These are phyloP conservation scores for Calonectria hongkongensis DNA, from an alignment of 2,329 filamentous ascomycete genomes.

Conservation along the genomic window DNA sequence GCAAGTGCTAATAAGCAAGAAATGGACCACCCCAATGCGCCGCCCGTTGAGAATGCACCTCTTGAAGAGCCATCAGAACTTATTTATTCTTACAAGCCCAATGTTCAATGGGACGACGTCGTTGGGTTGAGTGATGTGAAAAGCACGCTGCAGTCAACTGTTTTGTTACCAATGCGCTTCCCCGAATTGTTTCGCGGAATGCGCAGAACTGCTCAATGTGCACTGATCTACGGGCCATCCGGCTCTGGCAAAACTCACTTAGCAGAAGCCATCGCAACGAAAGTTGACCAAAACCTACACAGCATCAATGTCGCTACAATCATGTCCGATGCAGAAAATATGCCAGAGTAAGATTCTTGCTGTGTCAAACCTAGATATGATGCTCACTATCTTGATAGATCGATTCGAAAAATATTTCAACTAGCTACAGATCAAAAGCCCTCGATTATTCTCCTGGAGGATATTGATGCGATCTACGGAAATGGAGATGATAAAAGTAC, in stretches of 20 bases:
- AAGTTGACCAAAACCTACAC: conserved; percentile 28
- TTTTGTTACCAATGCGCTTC: conserved; percentile 35
- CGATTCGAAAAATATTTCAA: conserved; percentile 27
- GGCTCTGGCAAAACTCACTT: conserved; percentile 38
- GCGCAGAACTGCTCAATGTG: not conserved
- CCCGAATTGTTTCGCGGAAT: conserved; percentile 33
- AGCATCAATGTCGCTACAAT: conserved; percentile 26
- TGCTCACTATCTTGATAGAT: not conserved
- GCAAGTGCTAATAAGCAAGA: not conserved
- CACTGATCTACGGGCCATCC: conserved; percentile 32
- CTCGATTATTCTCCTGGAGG: conserved; percentile 38
- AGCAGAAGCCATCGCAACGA: conserved; percentile 36
- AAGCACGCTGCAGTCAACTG: conserved; percentile 31
- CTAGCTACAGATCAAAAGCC: conserved; percentile 38
- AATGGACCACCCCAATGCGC: not conserved
- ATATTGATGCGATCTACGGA: conserved; percentile 34
- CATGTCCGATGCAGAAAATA: conserved; percentile 20
- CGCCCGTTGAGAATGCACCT: not conserved
- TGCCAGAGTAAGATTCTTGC: conserved; percentile 13
- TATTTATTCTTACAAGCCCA: conserved; percentile 30
- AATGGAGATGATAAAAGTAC: conserved; percentile 9
- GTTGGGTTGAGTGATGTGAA: conserved; percentile 32
- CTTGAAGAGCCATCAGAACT: not conserved
- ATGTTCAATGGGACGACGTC: conserved; percentile 36
- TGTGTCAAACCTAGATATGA: not conserved